phyloP scores from a whole-genome alignment of 257 asterid species.

The Osmanthus fragrans region DNA sequence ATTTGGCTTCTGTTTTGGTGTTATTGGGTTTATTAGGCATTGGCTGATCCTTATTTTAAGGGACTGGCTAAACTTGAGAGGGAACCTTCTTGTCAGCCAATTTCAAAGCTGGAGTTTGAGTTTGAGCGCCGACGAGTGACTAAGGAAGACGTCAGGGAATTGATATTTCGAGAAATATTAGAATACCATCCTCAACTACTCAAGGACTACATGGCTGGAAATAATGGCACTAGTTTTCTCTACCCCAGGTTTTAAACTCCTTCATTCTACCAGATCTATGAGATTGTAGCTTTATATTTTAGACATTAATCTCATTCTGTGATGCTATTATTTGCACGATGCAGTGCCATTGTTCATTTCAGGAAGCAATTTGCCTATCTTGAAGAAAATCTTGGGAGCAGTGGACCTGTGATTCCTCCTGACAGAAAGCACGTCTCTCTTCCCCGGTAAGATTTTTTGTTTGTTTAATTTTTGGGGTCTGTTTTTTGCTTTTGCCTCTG shows the following conservation, averaged over 20 bases:
- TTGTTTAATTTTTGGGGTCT: background rate
- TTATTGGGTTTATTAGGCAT: constrained; percentile 54
- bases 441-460: constrained; percentile 60
- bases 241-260: constrained; percentile 69
- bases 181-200: constrained; percentile 84
- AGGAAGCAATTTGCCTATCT: constrained; percentile 81
- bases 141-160: constrained; percentile 79
- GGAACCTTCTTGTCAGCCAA: constrained; percentile 85
- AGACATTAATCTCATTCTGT: constrained; percentile 4
- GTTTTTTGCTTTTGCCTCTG: background rate
- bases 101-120: constrained; percentile 87
- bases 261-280: constrained; percentile 8
- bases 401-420: constrained; percentile 75
- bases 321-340: constrained; percentile 16
- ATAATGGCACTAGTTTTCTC: constrained; percentile 65
- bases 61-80: constrained; percentile 84
- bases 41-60: constrained; percentile 90
- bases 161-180: constrained; percentile 76
- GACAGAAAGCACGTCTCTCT: constrained; percentile 82
- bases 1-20: constrained; percentile 10
- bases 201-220: constrained; percentile 82
- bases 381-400: constrained; percentile 74
- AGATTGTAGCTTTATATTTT: background rate
- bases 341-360: constrained; percentile 80
- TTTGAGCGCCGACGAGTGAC: constrained; percentile 80